Percentiles rank a stretch among this genome's conserved stretches.
These are phyloP conservation scores for Russula vinacea DNA, from an alignment of 768 basidiomycete species.

Conservation along the genomic window DNA sequence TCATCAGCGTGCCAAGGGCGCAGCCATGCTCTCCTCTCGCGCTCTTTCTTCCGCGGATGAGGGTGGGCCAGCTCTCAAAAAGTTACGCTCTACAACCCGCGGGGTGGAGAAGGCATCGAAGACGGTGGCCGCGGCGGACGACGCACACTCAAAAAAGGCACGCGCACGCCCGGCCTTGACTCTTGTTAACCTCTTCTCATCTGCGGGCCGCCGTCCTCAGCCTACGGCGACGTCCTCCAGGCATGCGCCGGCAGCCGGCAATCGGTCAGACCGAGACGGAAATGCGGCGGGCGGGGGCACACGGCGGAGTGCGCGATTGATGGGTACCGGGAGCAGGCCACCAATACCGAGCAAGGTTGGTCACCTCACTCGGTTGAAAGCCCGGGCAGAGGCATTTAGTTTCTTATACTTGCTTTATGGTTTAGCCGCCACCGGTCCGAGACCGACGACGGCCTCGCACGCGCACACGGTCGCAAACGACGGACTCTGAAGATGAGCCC, in stretches of 20 bases:
- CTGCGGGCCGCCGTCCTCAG: conserved; percentile 66
- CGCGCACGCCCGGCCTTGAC: conserved; percentile 84
- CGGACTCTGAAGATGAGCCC: conserved; percentile 69
- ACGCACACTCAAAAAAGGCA: conserved; percentile 85
- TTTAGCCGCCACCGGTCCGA: conserved; percentile 43
- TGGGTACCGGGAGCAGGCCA: conserved; percentile 55
- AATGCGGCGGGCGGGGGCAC: conserved; percentile 46
- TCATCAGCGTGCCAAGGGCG: conserved; percentile 40
- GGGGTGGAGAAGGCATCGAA: conserved; percentile 53
- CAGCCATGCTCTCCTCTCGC: conserved; percentile 43
- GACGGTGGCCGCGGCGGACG: conserved; percentile 45
- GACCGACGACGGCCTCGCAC: conserved; percentile 58
- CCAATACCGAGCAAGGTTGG: conserved; percentile 52
- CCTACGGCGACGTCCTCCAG: conserved; percentile 59
- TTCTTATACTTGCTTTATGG: not conserved
- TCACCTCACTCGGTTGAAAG: not conserved
- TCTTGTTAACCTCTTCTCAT: conserved; percentile 87
- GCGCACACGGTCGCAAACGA: conserved; percentile 56
- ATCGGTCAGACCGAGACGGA: conserved; percentile 51
- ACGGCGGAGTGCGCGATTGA: conserved; percentile 71
- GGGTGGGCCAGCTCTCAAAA: conserved; percentile 73
- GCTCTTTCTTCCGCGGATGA: conserved; percentile 83
- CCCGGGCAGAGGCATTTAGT: conserved; percentile 1
- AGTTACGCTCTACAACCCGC: conserved; percentile 60
- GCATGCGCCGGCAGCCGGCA: conserved; percentile 40